Percentiles rank a stretch among this genome's conserved stretches.
Conservation (phyloP, 768 basidiomycete species). For the Tylopilus subfusipes region DNA sequence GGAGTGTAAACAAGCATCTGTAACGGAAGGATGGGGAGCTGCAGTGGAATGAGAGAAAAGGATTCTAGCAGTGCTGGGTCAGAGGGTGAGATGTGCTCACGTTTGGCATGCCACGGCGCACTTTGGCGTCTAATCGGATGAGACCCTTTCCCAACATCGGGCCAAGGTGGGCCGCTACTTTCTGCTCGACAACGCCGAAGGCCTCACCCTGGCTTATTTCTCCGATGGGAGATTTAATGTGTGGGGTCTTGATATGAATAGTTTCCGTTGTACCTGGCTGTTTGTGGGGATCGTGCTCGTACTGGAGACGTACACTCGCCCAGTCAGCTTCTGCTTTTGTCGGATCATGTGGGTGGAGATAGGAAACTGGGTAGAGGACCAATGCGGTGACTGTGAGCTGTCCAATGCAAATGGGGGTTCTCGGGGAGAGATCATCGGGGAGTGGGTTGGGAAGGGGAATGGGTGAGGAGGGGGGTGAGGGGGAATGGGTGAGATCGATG, state of each 20-base stretch:
- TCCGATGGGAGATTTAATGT: conserved; percentile 46
- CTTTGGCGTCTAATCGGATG: conserved; percentile 75
- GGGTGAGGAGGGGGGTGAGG: conserved; percentile 45
- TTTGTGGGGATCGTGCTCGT: conserved; percentile 62
- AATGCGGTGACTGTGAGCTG: conserved; percentile 79
- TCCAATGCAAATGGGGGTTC: conserved; percentile 86
- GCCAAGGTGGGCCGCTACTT: conserved; percentile 72
- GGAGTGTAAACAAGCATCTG: conserved; percentile 91
- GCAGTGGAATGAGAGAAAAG: conserved; percentile 14
- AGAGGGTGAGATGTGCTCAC: conserved; percentile 42
- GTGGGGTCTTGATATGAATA: conserved; percentile 73
- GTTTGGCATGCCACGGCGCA: conserved; percentile 58
- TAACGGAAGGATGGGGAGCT: conserved; percentile 81
- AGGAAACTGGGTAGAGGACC: conserved; percentile 77
- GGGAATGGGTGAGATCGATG: conserved; percentile 74
- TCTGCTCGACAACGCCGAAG: conserved; percentile 86
- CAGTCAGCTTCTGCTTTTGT: conserved; percentile 50
- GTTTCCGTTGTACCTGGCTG: conserved; percentile 55
- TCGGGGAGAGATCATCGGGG: conserved; percentile 63
- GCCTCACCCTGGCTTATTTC: conserved; percentile 57
- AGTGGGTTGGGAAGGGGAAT: conserved; percentile 32
- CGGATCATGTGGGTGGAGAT: conserved; percentile 50
- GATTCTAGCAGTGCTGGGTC: conserved; percentile 11
- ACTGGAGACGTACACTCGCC: conserved; percentile 65
- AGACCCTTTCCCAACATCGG: conserved; percentile 84